Base-by-base conservation (phyloP, 179 eudicot genomes). In the Camellia oleifera region DNA sequence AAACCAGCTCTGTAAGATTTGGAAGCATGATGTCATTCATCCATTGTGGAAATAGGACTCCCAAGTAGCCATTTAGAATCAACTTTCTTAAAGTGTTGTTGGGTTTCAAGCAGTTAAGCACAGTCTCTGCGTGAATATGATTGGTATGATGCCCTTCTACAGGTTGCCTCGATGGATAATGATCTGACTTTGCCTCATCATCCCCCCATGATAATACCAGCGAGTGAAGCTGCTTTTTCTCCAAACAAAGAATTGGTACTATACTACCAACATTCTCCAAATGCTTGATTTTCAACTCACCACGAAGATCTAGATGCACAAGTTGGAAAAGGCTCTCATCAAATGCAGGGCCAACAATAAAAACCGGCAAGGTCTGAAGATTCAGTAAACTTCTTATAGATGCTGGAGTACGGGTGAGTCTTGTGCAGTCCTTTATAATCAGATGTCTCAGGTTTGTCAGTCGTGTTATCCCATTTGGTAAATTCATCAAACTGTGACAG, bases 261-360 rank as follows among this genome's bases (percentile, higher is more conserved):
- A 73, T 58, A 32, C 45, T 26, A 6, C 42, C 76, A 5, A 62
- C 81, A 57, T 73, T 80, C 65, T 73, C 73, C 72, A 80, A 64
- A 42, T 64, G 72, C 64, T 53, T 80, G 17, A 80, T 73, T 5
- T 65, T 64, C 9, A 80, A 48, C 60, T 80, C 82, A 42, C 82
- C 82, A 3, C 77, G 82, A n/a, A 73, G 82, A 50, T 80, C 82
- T 15, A 80, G 72, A 52, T 63, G 78, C 53, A 64, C 77, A 4
- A 80, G 78, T 23, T 80, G 82, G 68, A 73, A 80, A 23, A 80
- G 63, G 77, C 82, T 73, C 58, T 65, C 77, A 32, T 73, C 82
- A 18, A 73, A 65, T 17, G 53, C 50, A 4, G 12, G 44, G 4
- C 77, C 82, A 8, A 80, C 78, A 50, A 80, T 73, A 42, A 50